Evolutionary conservation across 2,329 filamentous ascomycete genomes (phyloP).

Genomic region (Fusarium nurragi): DNA sequence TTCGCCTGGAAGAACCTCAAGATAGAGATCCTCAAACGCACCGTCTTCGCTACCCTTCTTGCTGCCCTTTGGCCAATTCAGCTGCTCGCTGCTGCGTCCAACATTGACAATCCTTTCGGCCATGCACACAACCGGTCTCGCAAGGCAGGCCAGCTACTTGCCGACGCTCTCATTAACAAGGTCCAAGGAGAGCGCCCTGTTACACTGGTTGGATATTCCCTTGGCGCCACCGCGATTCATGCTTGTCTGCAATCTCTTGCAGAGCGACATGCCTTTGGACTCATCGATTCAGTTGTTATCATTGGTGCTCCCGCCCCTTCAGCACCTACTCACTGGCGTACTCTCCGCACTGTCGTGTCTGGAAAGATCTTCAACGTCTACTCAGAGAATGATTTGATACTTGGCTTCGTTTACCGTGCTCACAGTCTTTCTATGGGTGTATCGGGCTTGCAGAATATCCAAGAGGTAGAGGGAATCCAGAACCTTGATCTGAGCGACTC

Average conservation of each 20-base stretch:
- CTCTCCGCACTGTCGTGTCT: constrained; percentile 79
- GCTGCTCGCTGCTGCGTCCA: constrained; percentile 71
- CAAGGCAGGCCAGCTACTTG: constrained; percentile 81
- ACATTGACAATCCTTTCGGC: constrained; percentile 84
- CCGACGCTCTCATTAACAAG: constrained; percentile 82
- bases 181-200: constrained; percentile 85
- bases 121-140: constrained; percentile 80
- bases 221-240: constrained; percentile 85
- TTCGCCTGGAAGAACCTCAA: constrained; percentile 80
- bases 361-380: constrained; percentile 89
- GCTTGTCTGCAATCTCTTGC: constrained; percentile 81
- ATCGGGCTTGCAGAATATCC: constrained; percentile 80
- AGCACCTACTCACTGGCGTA: constrained; percentile 75
- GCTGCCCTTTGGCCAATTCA: constrained; percentile 76
- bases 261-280: constrained; percentile 80
- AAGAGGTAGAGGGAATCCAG: constrained; percentile 71
- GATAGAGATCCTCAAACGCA: constrained; percentile 77
- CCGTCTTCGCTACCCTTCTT: constrained; percentile 73
- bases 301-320: constrained; percentile 84
- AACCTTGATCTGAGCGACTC: constrained; percentile 63
- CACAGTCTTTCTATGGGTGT: constrained; percentile 85
- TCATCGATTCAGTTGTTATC: constrained; percentile 84
- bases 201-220: constrained; percentile 81
- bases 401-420: constrained; percentile 87
- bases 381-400: constrained; percentile 85